phyloP scores from a whole-genome alignment of 371 early-diverging fungal genomes.

The Encephalitozoon intestinalis region DNA sequence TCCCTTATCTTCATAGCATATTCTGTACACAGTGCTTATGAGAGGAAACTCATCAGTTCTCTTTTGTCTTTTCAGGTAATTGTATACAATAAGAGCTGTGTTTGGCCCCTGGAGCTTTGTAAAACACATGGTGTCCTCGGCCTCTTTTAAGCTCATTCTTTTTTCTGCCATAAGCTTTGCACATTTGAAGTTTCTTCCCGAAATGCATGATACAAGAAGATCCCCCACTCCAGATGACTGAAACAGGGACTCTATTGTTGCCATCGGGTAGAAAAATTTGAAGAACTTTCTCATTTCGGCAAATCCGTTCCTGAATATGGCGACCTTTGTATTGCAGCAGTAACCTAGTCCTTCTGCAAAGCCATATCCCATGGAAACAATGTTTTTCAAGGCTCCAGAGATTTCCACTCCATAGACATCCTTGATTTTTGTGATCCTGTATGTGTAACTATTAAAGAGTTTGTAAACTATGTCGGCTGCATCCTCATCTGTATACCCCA shows the following conservation, averaged over 20 bases:
- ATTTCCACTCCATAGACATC: conserved; percentile 84
- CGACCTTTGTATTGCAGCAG: conserved; percentile 87
- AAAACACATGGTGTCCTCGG: conserved; percentile 84
- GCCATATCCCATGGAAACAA: conserved; percentile 91
- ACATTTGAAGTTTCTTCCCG: conserved; percentile 87
- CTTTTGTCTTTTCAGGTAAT: conserved; percentile 64
- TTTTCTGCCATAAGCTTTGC: conserved; percentile 48
- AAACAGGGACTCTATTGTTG: conserved; percentile 76
- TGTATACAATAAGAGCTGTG: conserved; percentile 75
- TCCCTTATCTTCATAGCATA: conserved; percentile 8
- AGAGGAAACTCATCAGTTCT: conserved; percentile 46
- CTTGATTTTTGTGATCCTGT: conserved; percentile 70
- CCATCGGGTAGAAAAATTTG: conserved; percentile 68
- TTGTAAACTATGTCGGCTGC: conserved; percentile 70
- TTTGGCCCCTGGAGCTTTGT: conserved; percentile 92
- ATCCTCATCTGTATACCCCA: conserved; percentile 64
- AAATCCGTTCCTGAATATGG: conserved; percentile 84
- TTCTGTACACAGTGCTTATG: conserved; percentile 31
- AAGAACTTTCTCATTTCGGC: conserved; percentile 86
- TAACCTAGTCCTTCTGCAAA: conserved; percentile 74
- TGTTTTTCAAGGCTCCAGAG: conserved; percentile 93
- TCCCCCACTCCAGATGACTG: conserved; percentile 81
- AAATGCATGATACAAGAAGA: conserved; percentile 83
- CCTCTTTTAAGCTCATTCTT: conserved; percentile 67
- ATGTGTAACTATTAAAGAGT: conserved; percentile 76